Evolutionary conservation across 495 filamentous ascomycete genomes (phyloP), one percentile per base, ranked within the genome.

Genomic region (Aspergillus heteromorphus): DNA sequence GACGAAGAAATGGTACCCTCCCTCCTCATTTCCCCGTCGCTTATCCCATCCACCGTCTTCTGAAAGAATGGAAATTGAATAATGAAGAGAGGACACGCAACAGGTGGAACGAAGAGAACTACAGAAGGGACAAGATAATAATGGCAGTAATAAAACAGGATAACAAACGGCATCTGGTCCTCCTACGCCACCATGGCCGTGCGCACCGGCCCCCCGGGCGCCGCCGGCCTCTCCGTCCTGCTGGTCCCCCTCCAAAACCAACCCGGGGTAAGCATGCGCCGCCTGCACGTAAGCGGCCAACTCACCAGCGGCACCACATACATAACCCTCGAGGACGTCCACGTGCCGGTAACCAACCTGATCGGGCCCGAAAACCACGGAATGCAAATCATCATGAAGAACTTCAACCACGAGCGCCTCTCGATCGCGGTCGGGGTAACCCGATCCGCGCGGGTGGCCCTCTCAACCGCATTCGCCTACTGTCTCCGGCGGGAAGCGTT

Each of bases 321-420:
- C 64, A 90, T 91, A 59, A 83, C 87, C 58, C 78, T 91, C 6
- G 86, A 89, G 54, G 85, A 90, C 53, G 85, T 87, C 34, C 73
- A 77, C 51, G 86, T 91, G 4, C 87, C 86, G 4, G 77, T 82
- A 1, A 71, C 72, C 34, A 89, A 91, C 64, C 68, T 91, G 4
- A 78, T 91, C 51, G 86, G 86, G n/a, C 54, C 70, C 25, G 87
- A 91, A 61, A 85, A 85, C 41, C 72, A 75, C 52, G 87, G 87
- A 13, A 88, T 91, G 84, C 76, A 72, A 34, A 84, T 87, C 59
- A 81, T 90, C 57, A 90, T 91, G 87, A 86, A 83, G 40, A 90
- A 91, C 69, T 90, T 91, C 81, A 90, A 90, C 72, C 87, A 91
- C 60, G 87, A 91, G 70, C 80, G 87, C 0, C 70, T 91, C 1